These are phyloP conservation scores for Aspergillus niger DNA, from an alignment of 2,329 filamentous ascomycete species.

Conservation along the genomic window DNA sequence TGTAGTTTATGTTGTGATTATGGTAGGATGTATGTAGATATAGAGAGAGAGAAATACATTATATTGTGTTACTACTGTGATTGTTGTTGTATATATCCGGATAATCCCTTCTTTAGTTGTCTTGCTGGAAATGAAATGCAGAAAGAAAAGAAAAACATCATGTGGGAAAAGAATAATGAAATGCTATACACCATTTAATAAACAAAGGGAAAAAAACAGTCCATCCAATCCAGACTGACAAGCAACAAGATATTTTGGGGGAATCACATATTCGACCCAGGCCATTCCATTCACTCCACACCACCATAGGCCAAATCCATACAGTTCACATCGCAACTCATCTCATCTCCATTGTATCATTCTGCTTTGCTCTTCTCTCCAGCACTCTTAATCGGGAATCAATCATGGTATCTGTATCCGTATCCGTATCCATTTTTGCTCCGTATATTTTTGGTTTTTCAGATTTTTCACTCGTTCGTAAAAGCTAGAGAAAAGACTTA, in stretches of 20 bases:
- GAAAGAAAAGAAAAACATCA: neutral
- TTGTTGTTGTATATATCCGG: neutral
- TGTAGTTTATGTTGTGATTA: no score
- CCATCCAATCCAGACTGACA: neutral
- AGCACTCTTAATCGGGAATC: neutral
- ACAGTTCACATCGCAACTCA: neutral
- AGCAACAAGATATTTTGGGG: neutral
- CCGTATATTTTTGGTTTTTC: conserved; percentile 11
- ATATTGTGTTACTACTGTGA: no score
- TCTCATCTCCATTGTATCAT: neutral
- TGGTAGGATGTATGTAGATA: no score
- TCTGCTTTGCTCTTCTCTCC: neutral
- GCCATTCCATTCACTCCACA: neutral
- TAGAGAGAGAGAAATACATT: no score
- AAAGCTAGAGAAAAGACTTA: conserved; percentile 9
- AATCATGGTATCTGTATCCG: conserved; percentile 4
- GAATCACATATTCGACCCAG: neutral
- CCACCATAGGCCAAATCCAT: neutral
- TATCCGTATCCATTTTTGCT: neutral
- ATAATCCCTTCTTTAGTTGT: conserved; percentile 1
- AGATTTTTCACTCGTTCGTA: conserved; percentile 17
- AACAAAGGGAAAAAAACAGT: neutral
- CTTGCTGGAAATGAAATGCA: neutral
- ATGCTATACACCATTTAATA: conserved; percentile 2
- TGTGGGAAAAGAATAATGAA: neutral